Conservation (phyloP, 495 filamentous ascomycete genomes). For the Penicillium bovifimosum region DNA sequence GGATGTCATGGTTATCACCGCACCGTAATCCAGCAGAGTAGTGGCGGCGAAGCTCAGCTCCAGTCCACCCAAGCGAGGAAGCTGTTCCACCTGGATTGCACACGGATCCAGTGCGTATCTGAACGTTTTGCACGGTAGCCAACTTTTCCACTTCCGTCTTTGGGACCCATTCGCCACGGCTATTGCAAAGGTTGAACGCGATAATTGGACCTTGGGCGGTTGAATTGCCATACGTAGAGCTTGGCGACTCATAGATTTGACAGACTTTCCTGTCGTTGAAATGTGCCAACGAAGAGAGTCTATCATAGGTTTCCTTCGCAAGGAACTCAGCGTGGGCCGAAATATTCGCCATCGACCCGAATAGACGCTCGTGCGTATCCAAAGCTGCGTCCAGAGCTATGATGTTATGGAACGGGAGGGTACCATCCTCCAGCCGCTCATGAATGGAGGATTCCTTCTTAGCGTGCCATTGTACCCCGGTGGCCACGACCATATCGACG, state of each 20-base stretch:
- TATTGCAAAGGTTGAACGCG: slow-evolving; percentile 74
- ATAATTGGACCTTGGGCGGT: slow-evolving; percentile 68
- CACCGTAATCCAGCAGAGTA: slow-evolving; percentile 77
- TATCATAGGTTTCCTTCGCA: slow-evolving; percentile 50
- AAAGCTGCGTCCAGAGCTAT: slow-evolving; percentile 73
- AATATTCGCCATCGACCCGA: slow-evolving; percentile 62
- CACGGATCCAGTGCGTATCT: slow-evolving; percentile 77
- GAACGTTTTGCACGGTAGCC: slow-evolving; percentile 69
- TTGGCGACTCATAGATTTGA: slow-evolving; percentile 52
- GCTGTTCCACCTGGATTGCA: slow-evolving; percentile 91
- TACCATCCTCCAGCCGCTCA: slow-evolving; percentile 83
- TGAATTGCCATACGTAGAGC: slow-evolving; percentile 35
- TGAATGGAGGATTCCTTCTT: slow-evolving; percentile 68
- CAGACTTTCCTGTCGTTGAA: slow-evolving; percentile 63
- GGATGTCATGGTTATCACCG: slow-evolving; percentile 72
- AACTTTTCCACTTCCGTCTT: slow-evolving; percentile 82
- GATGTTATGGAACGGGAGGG: slow-evolving; percentile 82
- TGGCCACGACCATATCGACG: slow-evolving; percentile 66
- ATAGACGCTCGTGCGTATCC: slow-evolving; percentile 61
- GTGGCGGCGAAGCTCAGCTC: slow-evolving; percentile 74
- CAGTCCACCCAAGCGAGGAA: slow-evolving; percentile 56
- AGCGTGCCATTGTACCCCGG: slow-evolving; percentile 56
- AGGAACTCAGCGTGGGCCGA: slow-evolving; percentile 71
- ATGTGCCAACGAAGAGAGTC: slow-evolving; percentile 57
- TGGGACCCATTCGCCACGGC: slow-evolving; percentile 64